A percentile compares a stretch with the other conserved stretches of the same genome.
These are phyloP conservation scores for Aspergillus taichungensis DNA, from an alignment of 495 filamentous ascomycete genomes.

Conservation along the genomic window DNA sequence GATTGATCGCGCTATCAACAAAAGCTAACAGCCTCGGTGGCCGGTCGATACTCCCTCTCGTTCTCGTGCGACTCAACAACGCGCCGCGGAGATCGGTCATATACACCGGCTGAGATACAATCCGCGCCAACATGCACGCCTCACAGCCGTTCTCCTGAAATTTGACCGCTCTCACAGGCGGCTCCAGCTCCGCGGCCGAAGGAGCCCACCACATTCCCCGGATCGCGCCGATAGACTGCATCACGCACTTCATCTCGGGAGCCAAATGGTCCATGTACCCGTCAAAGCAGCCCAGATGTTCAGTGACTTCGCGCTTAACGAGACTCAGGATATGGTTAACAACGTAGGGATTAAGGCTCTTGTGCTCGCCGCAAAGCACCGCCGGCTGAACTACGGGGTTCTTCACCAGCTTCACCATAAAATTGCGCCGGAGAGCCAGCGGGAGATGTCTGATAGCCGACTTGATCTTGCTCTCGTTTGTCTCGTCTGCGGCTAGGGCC, in stretches of 20 bases:
- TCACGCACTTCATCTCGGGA: slow-evolving; percentile 2
- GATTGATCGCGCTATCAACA: slow-evolving; percentile 18
- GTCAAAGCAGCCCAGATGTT: slow-evolving; percentile 17
- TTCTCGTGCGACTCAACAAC: slow-evolving; percentile 24
- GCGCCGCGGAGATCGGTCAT: slow-evolving; percentile 22
- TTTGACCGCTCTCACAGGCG: neutral
- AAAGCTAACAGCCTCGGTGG: slow-evolving; percentile 18
- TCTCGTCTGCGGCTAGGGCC: slow-evolving; percentile 14
- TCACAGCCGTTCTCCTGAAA: slow-evolving; percentile 29
- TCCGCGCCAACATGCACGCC: slow-evolving; percentile 32
- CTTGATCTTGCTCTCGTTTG: neutral
- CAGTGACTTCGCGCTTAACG: slow-evolving; percentile 21
- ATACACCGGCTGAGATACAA: slow-evolving; percentile 12
- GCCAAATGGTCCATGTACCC: slow-evolving; percentile 10
- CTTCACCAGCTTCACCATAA: slow-evolving; percentile 10
- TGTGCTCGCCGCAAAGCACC: slow-evolving; percentile 15
- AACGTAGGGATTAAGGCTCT: slow-evolving; percentile 15
- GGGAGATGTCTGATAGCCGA: slow-evolving; percentile 11
- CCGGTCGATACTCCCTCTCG: slow-evolving; percentile 7
- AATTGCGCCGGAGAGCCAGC: slow-evolving; percentile 2
- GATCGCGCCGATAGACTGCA: slow-evolving; percentile 15
- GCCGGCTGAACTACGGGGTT: slow-evolving; percentile 7
- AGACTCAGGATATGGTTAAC: slow-evolving; percentile 14
- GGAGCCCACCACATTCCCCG: slow-evolving; percentile 24
- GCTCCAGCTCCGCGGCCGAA: neutral